Percentiles rank a stretch among this genome's conserved stretches.
Evolutionary conservation across 495 filamentous ascomycete genomes (phyloP).

Genomic region (Parathielavia hyrcaniae): DNA sequence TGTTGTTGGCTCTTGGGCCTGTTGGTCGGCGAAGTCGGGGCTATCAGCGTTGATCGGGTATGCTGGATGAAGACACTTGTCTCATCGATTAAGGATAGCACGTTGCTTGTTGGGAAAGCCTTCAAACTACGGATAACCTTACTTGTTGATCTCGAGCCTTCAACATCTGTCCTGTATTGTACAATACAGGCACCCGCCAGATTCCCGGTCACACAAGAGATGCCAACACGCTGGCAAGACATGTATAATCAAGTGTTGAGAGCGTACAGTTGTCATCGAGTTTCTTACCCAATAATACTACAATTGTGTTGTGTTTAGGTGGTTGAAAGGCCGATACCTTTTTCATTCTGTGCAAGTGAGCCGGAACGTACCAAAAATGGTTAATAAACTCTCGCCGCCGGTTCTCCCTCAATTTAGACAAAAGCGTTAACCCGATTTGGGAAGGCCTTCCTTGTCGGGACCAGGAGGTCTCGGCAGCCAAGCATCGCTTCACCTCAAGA

Average conservation of each 20-base stretch:
- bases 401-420: not conserved
- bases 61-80: constrained; percentile 9
- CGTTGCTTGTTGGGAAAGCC: not conserved
- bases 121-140: not conserved
- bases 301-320: too few relatives aligned
- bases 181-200: too few relatives aligned
- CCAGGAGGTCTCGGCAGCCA: constrained; percentile 24
- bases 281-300: too few relatives aligned
- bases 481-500: constrained; percentile 1
- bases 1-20: too few relatives aligned
- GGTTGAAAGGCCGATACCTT: too few relatives aligned
- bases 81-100: constrained; percentile 20
- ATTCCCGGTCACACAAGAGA: too few relatives aligned
- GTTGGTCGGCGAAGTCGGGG: not conserved
- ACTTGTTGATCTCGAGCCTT: not conserved
- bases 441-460: not conserved
- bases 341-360: not conserved
- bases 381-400: not conserved
- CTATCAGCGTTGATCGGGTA: constrained; percentile 8
- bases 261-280: too few relatives aligned
- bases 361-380: not conserved
- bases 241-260: too few relatives aligned
- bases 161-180: not conserved
- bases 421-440: too few relatives aligned
- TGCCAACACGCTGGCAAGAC: too few relatives aligned